These are phyloP conservation scores for Colletotrichum navitas DNA, from an alignment of 2,329 filamentous ascomycete genomes.

Conservation along the genomic window DNA sequence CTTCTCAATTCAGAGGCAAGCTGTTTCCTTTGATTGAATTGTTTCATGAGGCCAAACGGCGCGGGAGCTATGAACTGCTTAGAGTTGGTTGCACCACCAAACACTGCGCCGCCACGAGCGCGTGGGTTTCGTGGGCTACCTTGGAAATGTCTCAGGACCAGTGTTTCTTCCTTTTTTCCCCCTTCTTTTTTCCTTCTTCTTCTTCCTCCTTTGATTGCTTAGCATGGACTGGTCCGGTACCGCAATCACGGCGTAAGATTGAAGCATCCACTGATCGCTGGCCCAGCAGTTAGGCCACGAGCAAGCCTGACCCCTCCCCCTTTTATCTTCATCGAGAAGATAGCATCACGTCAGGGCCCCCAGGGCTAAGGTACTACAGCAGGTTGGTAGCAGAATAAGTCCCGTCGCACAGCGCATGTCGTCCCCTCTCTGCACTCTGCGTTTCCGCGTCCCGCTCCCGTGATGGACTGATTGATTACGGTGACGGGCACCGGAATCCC, in stretches of 20 bases:
- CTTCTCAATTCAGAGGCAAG: no score
- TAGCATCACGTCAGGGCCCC: neutral
- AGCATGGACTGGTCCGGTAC: neutral
- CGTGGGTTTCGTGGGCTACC: neutral
- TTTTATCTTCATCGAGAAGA: neutral
- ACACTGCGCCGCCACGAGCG: no score
- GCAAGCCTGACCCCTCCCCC: neutral
- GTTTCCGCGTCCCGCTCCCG: no score
- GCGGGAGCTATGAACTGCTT: neutral
- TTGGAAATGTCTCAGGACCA: neutral
- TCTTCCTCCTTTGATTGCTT: neutral
- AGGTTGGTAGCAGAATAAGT: neutral
- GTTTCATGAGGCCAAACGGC: conserved; percentile 2
- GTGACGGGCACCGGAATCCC: conserved; percentile 20
- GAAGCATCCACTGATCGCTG: conserved; percentile 37
- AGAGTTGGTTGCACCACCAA: neutral
- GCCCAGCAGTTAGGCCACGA: neutral
- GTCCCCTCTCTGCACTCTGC: no score
- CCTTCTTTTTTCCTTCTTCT: no score
- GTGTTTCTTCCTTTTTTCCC: no score
- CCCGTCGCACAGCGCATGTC: neutral
- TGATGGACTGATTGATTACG: conserved; percentile 22
- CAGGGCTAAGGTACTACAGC: neutral
- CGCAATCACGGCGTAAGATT: conserved; percentile 29
- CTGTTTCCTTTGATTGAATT: neutral